Base-by-base conservation (phyloP, 352 stramenopile genomes). In the Globisporangium solare region DNA sequence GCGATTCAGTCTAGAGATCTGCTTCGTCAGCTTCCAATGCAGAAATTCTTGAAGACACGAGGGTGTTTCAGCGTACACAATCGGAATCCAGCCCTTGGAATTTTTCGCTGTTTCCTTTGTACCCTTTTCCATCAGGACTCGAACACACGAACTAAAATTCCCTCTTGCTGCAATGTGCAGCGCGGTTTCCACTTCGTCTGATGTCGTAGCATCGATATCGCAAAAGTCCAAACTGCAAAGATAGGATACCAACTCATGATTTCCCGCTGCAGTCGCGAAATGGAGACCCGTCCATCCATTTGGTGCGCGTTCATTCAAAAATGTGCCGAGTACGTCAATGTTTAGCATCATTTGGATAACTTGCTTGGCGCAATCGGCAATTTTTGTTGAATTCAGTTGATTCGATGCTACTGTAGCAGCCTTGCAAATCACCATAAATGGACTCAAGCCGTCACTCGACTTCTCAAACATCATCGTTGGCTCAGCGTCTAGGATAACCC, bases 311-410 rank as follows among this genome's bases (percentile, higher is more conserved):
- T 73, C 45, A 20, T 65, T 68, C 21, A 89, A 63, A 58, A 78
- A 88, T 22, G 69, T 54, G 13, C 71, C 79, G 40, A 89, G 74
- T 6, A 87, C 65, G 46, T 91, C 81, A 8, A 86, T 61, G 21
- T 87, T 71, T 11, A 87, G 61, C 54, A 89, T 76, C 41, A 79
- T 24, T 14, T 57, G 52, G n/a, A 88, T 65, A 40, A 83, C 56
- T 35, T 68, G 40, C 51, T 72, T 73, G 6, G 70, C 54, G 45
- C 21, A 64, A 39, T 54, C 50, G 1, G 62, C 64, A 13, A 63
- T 54, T 57, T 64, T 47, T 15, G 47, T 69, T 14, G 47, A 6
- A 11, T 10, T 47, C 6, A 49, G 20, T n/a, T 50, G 27, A 1
- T 24, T 22, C 41, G 60, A 21, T 22, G 15, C 21, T 21, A 17